Percentiles rank a stretch among this genome's conserved stretches.
Evolutionary conservation across 2,329 filamentous ascomycete species (phyloP).

Genomic region (Gaeumannomyces sp.): DNA sequence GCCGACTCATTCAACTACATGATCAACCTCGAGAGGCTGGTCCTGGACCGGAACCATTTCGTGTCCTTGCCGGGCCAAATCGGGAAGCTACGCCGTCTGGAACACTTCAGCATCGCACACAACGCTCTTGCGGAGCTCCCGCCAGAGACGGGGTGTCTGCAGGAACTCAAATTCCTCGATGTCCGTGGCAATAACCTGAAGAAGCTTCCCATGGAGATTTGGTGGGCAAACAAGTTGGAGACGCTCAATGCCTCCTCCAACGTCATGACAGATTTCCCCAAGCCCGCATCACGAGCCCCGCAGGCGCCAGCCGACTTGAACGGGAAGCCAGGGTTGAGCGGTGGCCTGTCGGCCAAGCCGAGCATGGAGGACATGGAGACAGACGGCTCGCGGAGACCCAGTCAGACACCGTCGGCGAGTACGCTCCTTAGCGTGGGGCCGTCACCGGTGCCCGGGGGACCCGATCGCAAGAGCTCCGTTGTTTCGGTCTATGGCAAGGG

Average conservation of each 20-base stretch:
- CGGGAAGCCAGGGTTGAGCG: slow-evolving; percentile 37
- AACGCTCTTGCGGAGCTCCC: slow-evolving; percentile 83
- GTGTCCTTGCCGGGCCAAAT: slow-evolving; percentile 82
- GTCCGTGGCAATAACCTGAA: slow-evolving; percentile 90
- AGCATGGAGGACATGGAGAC: slow-evolving; percentile 70
- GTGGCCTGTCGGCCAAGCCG: slow-evolving; percentile 51
- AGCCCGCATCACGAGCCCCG: slow-evolving; percentile 66
- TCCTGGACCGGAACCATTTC: slow-evolving; percentile 93
- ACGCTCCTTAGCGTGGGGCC: slow-evolving; percentile 69
- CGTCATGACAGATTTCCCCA: slow-evolving; percentile 83
- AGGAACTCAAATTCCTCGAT: slow-evolving; percentile 79
- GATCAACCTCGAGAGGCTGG: slow-evolving; percentile 77
- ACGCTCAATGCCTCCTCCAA: slow-evolving; percentile 95
- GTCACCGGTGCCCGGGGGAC: slow-evolving; percentile 55
- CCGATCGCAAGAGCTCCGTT: slow-evolving; percentile 73
- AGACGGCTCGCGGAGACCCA: slow-evolving; percentile 63
- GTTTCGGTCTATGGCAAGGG: slow-evolving; percentile 74
- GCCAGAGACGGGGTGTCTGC: slow-evolving; percentile 78
- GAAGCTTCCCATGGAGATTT: slow-evolving; percentile 85
- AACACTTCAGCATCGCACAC: slow-evolving; percentile 89
- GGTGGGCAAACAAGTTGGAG: slow-evolving; percentile 87
- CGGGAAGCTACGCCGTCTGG: slow-evolving; percentile 73
- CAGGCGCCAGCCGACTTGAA: slow-evolving; percentile 48
- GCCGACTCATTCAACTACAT: slow-evolving; percentile 86
- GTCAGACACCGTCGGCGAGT: slow-evolving; percentile 64